Conservation (phyloP, 1,284 basidiomycete species). For the Schizopora paradoxa region DNA sequence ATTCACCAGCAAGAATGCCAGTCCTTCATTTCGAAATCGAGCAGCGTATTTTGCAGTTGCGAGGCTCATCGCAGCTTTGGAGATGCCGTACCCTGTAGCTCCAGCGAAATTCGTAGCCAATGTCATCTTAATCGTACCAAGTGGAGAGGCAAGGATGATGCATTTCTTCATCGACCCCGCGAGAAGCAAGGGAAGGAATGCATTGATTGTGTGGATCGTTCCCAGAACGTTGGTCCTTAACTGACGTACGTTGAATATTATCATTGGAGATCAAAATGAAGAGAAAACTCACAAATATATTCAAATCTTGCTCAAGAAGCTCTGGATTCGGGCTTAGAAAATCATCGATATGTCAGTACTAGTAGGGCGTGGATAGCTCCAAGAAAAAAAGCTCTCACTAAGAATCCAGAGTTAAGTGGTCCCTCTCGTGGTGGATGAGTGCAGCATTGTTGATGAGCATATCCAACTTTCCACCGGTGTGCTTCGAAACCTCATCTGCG, state of each 20-base stretch:
- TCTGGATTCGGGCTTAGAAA: conserved; percentile 8
- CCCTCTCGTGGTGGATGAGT: conserved; percentile 8
- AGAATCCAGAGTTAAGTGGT: conserved; percentile 16
- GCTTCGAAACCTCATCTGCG: conserved; percentile 21
- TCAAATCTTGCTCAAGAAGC: conserved; percentile 24
- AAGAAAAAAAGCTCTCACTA: conserved; percentile 18
- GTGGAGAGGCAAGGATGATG: conserved; percentile 18
- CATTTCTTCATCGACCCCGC: conserved; percentile 22
- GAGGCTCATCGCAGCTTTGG: conserved; percentile 36
- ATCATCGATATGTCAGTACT: background rate
- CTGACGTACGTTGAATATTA: conserved; percentile 5
- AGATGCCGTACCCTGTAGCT: conserved; percentile 28
- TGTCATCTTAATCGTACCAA: conserved; percentile 20
- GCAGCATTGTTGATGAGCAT: conserved; percentile 32
- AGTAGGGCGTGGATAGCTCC: background rate
- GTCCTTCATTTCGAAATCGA: conserved; percentile 29
- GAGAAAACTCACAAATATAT: conserved; percentile 19
- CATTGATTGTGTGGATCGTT: conserved; percentile 21
- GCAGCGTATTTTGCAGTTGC: conserved; percentile 34
- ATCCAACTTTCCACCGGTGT: conserved; percentile 29
- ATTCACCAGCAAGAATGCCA: conserved; percentile 33
- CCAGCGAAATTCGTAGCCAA: background rate
- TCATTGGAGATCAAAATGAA: background rate
- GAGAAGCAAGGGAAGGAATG: conserved; percentile 25
- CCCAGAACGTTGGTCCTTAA: conserved; percentile 24